Evolutionary conservation across 2,329 filamentous ascomycete genomes (phyloP).

Genomic region (Paramyrothecium sp.): DNA sequence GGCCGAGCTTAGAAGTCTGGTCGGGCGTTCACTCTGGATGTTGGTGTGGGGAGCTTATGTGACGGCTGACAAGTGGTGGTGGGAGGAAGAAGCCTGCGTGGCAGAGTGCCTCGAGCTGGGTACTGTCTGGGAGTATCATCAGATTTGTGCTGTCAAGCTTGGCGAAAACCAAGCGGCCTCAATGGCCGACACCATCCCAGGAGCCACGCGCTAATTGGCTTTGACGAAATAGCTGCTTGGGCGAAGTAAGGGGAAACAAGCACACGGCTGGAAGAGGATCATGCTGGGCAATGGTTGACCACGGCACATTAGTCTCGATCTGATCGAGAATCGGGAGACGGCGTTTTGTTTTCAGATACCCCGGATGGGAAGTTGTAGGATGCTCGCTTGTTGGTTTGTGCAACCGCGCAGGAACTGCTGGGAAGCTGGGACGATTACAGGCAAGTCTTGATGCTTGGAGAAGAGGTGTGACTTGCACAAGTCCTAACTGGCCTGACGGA

Average conservation of each 20-base stretch:
- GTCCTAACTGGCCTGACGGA: too few species aligned
- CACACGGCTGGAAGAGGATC: too few species aligned
- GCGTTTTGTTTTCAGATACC: background rate
- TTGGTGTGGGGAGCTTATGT: slow-evolving; percentile 58
- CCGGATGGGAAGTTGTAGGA: background rate
- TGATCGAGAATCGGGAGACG: background rate
- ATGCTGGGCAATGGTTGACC: too few species aligned
- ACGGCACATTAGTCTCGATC: too few species aligned
- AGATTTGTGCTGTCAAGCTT: slow-evolving; percentile 55
- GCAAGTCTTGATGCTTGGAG: too few species aligned
- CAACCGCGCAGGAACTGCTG: too few species aligned
- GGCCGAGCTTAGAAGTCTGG: slow-evolving; percentile 48
- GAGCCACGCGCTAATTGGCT: background rate
- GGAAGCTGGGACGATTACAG: too few species aligned
- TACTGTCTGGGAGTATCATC: slow-evolving; percentile 58
- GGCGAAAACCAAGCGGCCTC: background rate
- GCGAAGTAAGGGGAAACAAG: too few species aligned
- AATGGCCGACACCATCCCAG: background rate
- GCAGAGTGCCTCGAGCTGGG: slow-evolving; percentile 53
- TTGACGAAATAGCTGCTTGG: too few species aligned
- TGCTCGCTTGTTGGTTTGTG: too few species aligned
- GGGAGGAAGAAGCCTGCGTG: slow-evolving; percentile 55
- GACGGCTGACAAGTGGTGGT: slow-evolving; percentile 56
- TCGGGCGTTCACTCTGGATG: slow-evolving; percentile 59
- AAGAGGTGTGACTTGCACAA: too few species aligned